These are phyloP conservation scores for Periconia digitata DNA, from an alignment of 2,329 filamentous ascomycete species.

Conservation along the genomic window DNA sequence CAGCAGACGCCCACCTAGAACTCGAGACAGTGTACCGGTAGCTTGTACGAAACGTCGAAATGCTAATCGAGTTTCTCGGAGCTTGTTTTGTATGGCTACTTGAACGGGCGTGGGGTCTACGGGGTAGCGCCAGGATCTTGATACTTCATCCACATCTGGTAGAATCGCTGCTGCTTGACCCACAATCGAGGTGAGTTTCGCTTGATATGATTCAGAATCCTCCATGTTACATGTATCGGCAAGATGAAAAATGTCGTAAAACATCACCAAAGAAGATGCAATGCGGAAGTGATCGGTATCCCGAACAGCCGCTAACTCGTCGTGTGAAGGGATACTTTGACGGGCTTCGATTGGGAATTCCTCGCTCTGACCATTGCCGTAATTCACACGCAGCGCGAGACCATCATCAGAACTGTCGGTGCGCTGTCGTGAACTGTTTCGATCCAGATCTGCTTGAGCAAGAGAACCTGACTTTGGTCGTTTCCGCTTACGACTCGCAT, in stretches of 20 bases:
- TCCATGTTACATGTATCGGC: slow-evolving; percentile 15
- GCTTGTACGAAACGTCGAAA: slow-evolving; percentile 64
- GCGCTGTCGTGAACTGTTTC: slow-evolving; percentile 51
- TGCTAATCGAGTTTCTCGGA: slow-evolving; percentile 58
- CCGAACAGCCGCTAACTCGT: slow-evolving; percentile 51
- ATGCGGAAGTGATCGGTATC: slow-evolving; percentile 59
- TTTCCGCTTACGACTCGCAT: slow-evolving; percentile 57
- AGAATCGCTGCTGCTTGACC: slow-evolving; percentile 48
- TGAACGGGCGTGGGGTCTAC: slow-evolving; percentile 57
- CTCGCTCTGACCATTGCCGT: slow-evolving; percentile 62
- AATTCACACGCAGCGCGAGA: slow-evolving; percentile 58
- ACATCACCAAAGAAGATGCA: slow-evolving; percentile 56
- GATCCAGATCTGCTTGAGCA: slow-evolving; percentile 44
- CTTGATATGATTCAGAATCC: slow-evolving; percentile 42
- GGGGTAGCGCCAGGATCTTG: slow-evolving; percentile 61
- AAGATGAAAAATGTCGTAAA: slow-evolving; percentile 59
- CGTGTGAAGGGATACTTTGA: slow-evolving; percentile 33
- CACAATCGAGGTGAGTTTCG: slow-evolving; percentile 45
- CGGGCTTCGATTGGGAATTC: slow-evolving; percentile 54
- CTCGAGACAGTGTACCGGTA: slow-evolving; percentile 58
- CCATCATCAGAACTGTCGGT: slow-evolving; percentile 49
- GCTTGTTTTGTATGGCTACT: slow-evolving; percentile 57
- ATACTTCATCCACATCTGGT: slow-evolving; percentile 59
- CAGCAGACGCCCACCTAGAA: slow-evolving; percentile 56
- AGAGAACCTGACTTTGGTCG: slow-evolving; percentile 47